Conservation (phyloP, 352 stramenopile species). For the Pythium brassicae region DNA sequence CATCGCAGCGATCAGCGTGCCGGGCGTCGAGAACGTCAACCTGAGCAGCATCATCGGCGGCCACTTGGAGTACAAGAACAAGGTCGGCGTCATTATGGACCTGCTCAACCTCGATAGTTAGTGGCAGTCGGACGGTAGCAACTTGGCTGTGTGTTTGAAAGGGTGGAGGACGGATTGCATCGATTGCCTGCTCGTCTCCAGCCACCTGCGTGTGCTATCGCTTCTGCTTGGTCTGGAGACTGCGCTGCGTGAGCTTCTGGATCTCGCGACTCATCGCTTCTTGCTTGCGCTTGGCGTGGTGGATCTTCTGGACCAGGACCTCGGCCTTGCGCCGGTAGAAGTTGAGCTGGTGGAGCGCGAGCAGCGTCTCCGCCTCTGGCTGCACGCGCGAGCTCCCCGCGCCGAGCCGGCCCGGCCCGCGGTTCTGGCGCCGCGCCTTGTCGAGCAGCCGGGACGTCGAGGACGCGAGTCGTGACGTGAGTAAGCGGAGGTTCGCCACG, state of each 20-base stretch:
- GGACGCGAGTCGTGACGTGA: conserved; percentile 21
- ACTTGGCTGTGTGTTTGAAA: no score
- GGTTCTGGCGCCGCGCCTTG: not conserved
- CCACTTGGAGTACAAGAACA: conserved; percentile 88
- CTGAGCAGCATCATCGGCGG: conserved; percentile 73
- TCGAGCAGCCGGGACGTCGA: not conserved
- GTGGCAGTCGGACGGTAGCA: no score
- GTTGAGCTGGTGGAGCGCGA: conserved; percentile 49
- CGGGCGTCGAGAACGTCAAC: conserved; percentile 80
- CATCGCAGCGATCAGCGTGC: conserved; percentile 58
- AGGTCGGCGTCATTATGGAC: conserved; percentile 82
- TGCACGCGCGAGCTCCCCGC: conserved; percentile 27
- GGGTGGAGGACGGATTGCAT: no score
- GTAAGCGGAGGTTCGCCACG: conserved; percentile 35
- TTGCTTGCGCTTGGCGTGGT: conserved; percentile 51
- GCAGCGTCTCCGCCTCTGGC: conserved; percentile 42
- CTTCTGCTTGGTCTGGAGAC: conserved; percentile 31
- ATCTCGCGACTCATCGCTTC: conserved; percentile 65
- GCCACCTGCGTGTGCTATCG: conserved; percentile 12
- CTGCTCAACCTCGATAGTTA: conserved; percentile 61
- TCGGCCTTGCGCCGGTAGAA: conserved; percentile 63
- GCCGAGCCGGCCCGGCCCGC: conserved; percentile 4
- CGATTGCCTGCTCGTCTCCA: no score
- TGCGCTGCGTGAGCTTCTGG: conserved; percentile 53
- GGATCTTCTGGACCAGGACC: conserved; percentile 67